A percentile compares a stretch with the other conserved stretches of the same genome.
phyloP scores from a whole-genome alignment of 106 monocot species.

The Dendrobium chrysotoxum region DNA sequence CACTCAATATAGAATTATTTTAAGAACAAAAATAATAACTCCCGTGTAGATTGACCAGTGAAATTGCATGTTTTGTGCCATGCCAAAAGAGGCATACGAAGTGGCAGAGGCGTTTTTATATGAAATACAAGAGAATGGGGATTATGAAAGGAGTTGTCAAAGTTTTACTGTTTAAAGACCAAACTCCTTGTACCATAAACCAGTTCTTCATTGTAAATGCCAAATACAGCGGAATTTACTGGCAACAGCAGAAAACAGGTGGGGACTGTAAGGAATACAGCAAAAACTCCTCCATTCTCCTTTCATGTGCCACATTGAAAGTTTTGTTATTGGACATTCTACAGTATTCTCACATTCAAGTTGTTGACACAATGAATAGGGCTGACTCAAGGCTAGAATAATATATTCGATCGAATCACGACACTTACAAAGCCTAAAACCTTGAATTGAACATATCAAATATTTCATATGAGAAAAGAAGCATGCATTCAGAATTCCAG shows the following conservation, averaged over 20 bases:
- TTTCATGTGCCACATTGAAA: neutral
- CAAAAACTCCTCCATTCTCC: neutral
- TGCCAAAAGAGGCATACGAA: neutral
- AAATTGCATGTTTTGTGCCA: neutral
- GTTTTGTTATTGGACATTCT: neutral
- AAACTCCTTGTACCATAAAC: neutral
- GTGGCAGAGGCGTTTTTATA: neutral
- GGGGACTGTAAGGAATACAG: neutral
- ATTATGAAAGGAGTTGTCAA: neutral
- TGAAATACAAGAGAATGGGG: neutral
- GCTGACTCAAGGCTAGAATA: neutral
- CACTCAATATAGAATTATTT: neutral
- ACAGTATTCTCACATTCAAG: neutral
- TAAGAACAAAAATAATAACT: neutral
- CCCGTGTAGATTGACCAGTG: neutral
- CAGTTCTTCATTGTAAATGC: neutral
- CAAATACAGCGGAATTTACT: neutral
- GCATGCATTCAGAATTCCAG: neutral
- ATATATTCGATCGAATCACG: neutral
- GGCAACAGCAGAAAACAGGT: neutral
- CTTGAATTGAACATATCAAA: neutral
- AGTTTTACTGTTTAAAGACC: neutral
- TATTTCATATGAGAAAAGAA: neutral
- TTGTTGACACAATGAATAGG: neutral
- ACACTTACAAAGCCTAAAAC: neutral